A percentile compares a stretch with the other conserved stretches of the same genome.
Evolutionary conservation across 345 rosid species (phyloP).

Genomic region (rapeseed (Brassica napus)): DNA sequence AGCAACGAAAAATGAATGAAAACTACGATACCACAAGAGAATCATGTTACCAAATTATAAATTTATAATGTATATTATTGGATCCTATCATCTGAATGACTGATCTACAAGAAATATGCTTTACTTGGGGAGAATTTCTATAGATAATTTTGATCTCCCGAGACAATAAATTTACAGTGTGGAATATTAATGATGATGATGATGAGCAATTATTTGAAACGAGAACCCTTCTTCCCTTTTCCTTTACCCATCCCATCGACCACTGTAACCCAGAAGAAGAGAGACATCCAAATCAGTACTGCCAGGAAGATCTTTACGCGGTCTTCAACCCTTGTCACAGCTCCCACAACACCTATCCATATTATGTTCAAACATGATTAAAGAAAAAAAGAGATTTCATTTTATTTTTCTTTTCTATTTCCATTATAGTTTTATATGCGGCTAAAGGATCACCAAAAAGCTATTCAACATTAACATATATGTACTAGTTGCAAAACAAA

Average conservation of each 20-base stretch:
- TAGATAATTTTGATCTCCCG: background rate
- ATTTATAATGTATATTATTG: background rate
- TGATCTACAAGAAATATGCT: slow-evolving; percentile 32
- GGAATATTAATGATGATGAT: background rate
- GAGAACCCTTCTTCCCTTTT: slow-evolving; percentile 35
- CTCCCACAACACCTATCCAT: slow-evolving; percentile 48
- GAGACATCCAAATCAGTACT: slow-evolving; percentile 89
- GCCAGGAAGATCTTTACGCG: slow-evolving; percentile 71
- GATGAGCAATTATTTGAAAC: slow-evolving; percentile 30
- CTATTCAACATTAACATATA: slow-evolving; percentile 1
- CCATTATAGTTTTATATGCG: background rate
- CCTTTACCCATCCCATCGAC: slow-evolving; percentile 55
- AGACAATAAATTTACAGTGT: slow-evolving; percentile 2
- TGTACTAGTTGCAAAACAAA: background rate
- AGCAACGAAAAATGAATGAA: background rate
- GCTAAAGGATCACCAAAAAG: background rate
- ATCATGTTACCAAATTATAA: background rate
- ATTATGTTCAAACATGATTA: background rate
- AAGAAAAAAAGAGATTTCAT: background rate
- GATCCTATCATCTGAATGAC: slow-evolving; percentile 5
- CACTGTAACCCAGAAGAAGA: slow-evolving; percentile 88
- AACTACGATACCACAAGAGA: background rate
- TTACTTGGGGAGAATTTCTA: slow-evolving; percentile 18
- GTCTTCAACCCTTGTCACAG: slow-evolving; percentile 59
- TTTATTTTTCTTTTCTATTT: background rate